phyloP scores from a whole-genome alignment of 2,329 filamentous ascomycete species.

The Phyllosticta citrichinensis region DNA sequence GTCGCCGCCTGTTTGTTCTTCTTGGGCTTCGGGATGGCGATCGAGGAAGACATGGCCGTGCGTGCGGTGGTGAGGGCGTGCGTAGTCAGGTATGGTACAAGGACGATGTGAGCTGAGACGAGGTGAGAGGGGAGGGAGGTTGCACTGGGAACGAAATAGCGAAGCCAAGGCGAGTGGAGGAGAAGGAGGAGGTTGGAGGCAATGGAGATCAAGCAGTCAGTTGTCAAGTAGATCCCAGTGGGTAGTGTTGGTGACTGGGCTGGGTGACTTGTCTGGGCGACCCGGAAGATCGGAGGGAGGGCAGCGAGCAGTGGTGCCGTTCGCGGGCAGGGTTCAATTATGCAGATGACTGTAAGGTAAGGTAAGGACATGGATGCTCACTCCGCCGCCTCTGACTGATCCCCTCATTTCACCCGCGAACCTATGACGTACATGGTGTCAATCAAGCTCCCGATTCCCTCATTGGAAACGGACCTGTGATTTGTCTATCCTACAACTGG shows the following conservation, averaged over 20 bases:
- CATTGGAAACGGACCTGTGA: neutral
- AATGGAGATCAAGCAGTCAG: neutral
- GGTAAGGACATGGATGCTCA: neutral
- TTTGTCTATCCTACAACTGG: neutral
- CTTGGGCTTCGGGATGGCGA: slow-evolving; percentile 52
- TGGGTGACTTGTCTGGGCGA: slow-evolving; percentile 2
- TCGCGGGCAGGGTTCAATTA: too few relatives aligned
- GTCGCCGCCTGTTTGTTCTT: slow-evolving; percentile 29
- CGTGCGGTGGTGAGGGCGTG: neutral
- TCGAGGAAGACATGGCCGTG: slow-evolving; percentile 43
- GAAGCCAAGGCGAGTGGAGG: neutral
- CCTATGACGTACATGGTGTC: neutral
- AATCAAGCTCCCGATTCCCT: neutral
- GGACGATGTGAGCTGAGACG: slow-evolving; percentile 1
- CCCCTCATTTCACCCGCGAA: neutral
- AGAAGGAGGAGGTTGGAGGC: neutral
- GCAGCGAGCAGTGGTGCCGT: neutral
- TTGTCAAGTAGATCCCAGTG: neutral
- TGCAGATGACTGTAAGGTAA: neutral
- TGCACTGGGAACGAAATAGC: neutral
- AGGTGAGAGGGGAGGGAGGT: neutral
- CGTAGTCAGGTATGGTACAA: neutral
- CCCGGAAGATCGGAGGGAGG: slow-evolving; percentile 5
- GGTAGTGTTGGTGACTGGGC: neutral
- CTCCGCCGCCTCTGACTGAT: neutral